Conservation (phyloP, 257 asterid species). For the Rehmannia glutinosa region DNA sequence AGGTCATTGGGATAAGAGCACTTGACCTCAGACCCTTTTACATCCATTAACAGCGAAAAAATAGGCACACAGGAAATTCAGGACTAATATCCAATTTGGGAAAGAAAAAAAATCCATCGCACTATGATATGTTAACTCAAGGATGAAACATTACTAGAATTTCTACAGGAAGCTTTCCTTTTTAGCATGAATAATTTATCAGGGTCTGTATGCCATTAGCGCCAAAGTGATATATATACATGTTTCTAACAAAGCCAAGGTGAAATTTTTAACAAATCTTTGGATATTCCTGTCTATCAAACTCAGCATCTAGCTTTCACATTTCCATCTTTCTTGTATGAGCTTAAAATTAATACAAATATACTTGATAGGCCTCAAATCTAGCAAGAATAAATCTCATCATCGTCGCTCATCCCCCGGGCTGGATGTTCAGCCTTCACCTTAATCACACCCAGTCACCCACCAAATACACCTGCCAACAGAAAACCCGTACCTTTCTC, state of each 20-base stretch:
- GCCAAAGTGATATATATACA: too few species aligned
- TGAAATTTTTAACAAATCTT: background rate
- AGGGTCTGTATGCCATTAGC: too few species aligned
- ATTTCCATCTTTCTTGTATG: background rate
- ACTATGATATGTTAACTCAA: background rate
- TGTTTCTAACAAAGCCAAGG: background rate
- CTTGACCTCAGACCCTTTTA: background rate
- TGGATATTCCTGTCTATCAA: background rate
- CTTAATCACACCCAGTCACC: background rate
- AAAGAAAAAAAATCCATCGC: background rate
- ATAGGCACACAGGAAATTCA: too few species aligned
- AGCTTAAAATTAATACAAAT: background rate
- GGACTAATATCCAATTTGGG: background rate
- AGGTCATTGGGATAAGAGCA: too few species aligned
- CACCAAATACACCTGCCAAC: background rate
- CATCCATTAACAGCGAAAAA: background rate
- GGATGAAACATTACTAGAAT: background rate
- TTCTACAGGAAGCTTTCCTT: background rate
- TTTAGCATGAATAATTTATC: too few species aligned
- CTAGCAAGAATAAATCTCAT: background rate
- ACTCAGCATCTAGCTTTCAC: background rate
- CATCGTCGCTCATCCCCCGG: background rate
- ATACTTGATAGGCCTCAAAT: slow-evolving; percentile 12
- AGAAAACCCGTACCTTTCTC: background rate
- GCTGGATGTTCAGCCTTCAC: background rate